Conservation (phyloP, 805 yeast species). For the Huiozyma naganishii region DNA sequence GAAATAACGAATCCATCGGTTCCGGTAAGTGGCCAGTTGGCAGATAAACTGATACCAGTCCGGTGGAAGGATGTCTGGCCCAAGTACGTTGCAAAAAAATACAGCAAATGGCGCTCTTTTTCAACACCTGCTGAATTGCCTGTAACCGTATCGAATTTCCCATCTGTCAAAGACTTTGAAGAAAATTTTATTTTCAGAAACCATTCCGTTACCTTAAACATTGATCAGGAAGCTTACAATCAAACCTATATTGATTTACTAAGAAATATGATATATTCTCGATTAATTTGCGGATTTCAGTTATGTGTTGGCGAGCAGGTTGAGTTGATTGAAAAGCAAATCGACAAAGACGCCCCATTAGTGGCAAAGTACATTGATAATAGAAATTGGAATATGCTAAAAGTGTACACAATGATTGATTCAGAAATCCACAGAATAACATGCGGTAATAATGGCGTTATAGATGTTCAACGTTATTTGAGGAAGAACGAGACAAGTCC, state of each 20-base stretch:
- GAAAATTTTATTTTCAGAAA: conserved; percentile 67
- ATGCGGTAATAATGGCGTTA: conserved; percentile 57
- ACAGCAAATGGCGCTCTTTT: conserved; percentile 86
- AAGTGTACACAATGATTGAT: conserved; percentile 65
- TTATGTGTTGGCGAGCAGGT: conserved; percentile 69
- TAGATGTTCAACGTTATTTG: conserved; percentile 69
- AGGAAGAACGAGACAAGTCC: conserved; percentile 28
- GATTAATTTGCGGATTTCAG: conserved; percentile 84
- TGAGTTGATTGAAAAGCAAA: conserved; percentile 42
- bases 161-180: conserved; percentile 56
- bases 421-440: conserved; percentile 79
- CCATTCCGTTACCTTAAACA: conserved; percentile 64
- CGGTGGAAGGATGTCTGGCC: conserved; percentile 93
- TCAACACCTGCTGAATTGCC: conserved; percentile 93
- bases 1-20: conserved; percentile 69
- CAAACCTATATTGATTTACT: conserved; percentile 51
- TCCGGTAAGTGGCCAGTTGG: conserved; percentile 42
- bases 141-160: conserved; percentile 66
- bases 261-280: conserved; percentile 76
- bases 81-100: conserved; percentile 46
- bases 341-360: conserved; percentile 34
- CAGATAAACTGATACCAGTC: conserved; percentile 54
- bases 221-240: conserved; percentile 38
- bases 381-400: conserved; percentile 40
- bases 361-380: conserved; percentile 43